Evolutionary conservation across 176 grass and related monocot species (phyloP).

Genomic region (Carex pumila): DNA sequence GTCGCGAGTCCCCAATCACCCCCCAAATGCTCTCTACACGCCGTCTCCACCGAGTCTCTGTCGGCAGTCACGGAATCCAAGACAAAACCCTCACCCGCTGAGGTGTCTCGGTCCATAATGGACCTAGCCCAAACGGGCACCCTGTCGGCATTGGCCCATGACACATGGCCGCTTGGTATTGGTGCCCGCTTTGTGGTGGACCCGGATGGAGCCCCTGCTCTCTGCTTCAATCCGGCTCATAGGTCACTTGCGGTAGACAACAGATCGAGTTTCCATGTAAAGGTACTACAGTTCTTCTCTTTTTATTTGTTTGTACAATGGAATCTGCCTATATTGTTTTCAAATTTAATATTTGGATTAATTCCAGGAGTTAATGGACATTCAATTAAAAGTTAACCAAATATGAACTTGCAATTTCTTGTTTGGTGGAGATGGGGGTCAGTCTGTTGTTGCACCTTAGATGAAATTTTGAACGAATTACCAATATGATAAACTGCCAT

Average conservation of each 20-base stretch:
- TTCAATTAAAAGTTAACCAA: neutral
- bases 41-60: conserved; percentile 17
- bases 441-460: neutral
- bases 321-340: neutral
- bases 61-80: neutral
- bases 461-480: neutral
- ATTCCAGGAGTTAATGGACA: neutral
- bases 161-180: conserved; percentile 72
- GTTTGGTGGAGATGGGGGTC: neutral
- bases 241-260: conserved; percentile 24
- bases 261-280: conserved; percentile 70
- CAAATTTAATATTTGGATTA: neutral
- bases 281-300: conserved; percentile 24
- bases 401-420: neutral
- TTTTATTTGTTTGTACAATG: neutral
- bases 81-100: conserved; percentile 46
- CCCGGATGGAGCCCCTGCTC: conserved; percentile 46
- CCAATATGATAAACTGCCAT: too few relatives aligned
- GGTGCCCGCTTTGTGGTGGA: conserved; percentile 80
- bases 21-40: conserved; percentile 18
- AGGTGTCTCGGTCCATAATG: conserved; percentile 68
- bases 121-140: conserved; percentile 71
- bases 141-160: conserved; percentile 38
- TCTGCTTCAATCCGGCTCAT: conserved; percentile 46
- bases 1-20: neutral